Percentiles rank a stretch among this genome's conserved stretches.
phyloP scores from a whole-genome alignment of 768 basidiomycete species.

The Kondoa subrosea region DNA sequence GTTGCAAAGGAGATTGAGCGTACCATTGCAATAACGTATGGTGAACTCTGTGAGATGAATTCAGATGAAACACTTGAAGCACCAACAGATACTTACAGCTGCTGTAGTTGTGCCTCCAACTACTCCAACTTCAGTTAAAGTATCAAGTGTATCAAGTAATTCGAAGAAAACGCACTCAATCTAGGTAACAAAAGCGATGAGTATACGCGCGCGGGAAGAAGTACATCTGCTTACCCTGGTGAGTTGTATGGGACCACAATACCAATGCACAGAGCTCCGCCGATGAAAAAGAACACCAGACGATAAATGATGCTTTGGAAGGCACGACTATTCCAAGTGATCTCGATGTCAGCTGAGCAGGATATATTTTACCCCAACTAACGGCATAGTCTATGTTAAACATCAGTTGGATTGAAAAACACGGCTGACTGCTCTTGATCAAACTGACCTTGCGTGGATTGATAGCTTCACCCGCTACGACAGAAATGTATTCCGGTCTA shows the following conservation, averaged over 20 bases:
- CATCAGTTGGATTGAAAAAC: background rate
- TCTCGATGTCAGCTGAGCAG: too few species aligned
- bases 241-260: slow-evolving; percentile 56
- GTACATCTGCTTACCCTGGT: background rate
- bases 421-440: background rate
- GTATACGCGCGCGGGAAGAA: background rate
- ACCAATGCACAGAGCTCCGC: slow-evolving; percentile 57
- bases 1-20: too few species aligned
- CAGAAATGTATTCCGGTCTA: slow-evolving; percentile 18
- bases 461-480: slow-evolving; percentile 18
- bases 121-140: too few species aligned
- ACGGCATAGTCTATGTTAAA: background rate
- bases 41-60: too few species aligned
- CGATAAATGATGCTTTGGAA: slow-evolving; percentile 14
- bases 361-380: too few species aligned
- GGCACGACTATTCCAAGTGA: background rate
- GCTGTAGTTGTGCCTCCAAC: too few species aligned
- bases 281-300: slow-evolving; percentile 35
- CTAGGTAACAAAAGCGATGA: background rate
- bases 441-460: slow-evolving; percentile 10
- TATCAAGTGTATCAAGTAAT: too few species aligned
- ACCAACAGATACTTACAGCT: too few species aligned
- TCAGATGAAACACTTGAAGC: too few species aligned
- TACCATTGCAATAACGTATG: background rate
- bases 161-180: too few species aligned